phyloP scores from a whole-genome alignment of 2,329 filamentous ascomycete species.

The Neonectria punicea region DNA sequence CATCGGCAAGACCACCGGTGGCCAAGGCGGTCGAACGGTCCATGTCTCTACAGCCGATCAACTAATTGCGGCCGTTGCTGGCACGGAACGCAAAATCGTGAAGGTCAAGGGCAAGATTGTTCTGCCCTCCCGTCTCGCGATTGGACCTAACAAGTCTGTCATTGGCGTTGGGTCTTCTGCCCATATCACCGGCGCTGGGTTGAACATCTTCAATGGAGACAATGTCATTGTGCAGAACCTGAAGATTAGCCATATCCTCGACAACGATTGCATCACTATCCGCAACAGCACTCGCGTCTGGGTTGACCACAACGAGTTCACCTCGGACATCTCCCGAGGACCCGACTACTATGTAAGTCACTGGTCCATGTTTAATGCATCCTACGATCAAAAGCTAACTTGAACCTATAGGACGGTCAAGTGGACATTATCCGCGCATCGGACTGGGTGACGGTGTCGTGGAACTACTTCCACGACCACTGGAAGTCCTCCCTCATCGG shows the following conservation, averaged over 20 bases:
- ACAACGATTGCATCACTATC: conserved; percentile 56
- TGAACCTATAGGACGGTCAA: conserved; percentile 52
- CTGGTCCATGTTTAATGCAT: too few species aligned
- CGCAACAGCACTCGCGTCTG: conserved; percentile 58
- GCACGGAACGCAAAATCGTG: conserved; percentile 48
- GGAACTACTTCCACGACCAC: conserved; percentile 62
- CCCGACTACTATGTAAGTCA: conserved; percentile 50
- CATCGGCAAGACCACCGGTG: conserved; percentile 52
- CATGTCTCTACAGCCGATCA: conserved; percentile 55
- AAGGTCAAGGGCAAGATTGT: conserved; percentile 48
- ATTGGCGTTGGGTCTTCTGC: conserved; percentile 50
- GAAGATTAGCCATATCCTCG: conserved; percentile 49
- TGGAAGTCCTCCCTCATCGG: conserved; percentile 59
- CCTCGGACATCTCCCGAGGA: conserved; percentile 52
- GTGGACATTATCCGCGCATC: conserved; percentile 57
- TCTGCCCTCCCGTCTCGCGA: conserved; percentile 52
- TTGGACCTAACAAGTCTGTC: conserved; percentile 58
- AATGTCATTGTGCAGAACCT: conserved; percentile 56
- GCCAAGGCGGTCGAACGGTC: conserved; percentile 58
- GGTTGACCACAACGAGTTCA: conserved; percentile 60
- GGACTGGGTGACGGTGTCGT: conserved; percentile 58
- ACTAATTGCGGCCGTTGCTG: conserved; percentile 56
- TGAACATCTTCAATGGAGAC: conserved; percentile 48
- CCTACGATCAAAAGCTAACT: neutral
- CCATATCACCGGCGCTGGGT: conserved; percentile 49